A percentile compares a stretch with the other conserved stretches of the same genome.
phyloP scores from a whole-genome alignment of 169 alveolate genomes.

The Plasmodium fragile region DNA sequence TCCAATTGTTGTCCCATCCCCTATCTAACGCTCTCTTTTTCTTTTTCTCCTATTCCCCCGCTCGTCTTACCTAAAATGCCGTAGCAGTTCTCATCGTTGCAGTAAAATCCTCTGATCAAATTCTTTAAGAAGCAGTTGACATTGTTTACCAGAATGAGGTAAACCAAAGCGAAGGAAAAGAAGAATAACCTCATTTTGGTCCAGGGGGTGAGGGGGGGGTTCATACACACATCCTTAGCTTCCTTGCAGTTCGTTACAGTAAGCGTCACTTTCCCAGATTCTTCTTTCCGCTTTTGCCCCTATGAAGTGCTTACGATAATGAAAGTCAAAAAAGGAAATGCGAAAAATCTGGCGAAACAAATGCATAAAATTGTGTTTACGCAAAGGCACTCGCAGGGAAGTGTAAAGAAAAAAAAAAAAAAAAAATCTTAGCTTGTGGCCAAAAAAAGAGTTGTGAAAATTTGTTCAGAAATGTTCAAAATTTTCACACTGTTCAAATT shows the following conservation, averaged over 20 bases:
- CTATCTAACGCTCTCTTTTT: neutral
- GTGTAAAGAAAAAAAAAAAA: neutral
- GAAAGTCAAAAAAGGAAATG: neutral
- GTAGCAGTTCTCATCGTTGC: constrained; percentile 54
- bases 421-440: neutral
- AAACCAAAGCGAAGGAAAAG: constrained; percentile 3
- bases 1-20: neutral
- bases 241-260: neutral
- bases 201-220: neutral
- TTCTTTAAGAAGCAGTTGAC: constrained; percentile 52
- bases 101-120: constrained; percentile 30
- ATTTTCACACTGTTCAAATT: neutral
- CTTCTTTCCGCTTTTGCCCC: neutral
- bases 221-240: neutral
- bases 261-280: neutral
- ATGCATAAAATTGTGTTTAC: neutral
- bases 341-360: neutral
- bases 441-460: neutral
- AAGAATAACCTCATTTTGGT: constrained; percentile 25
- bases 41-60: neutral
- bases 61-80: constrained; percentile 34
- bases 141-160: constrained; percentile 24
- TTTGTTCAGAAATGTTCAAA: neutral
- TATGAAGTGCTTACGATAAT: neutral
- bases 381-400: neutral